Evolutionary conservation across 306 rosid species (phyloP), one percentile per base, ranked within the genome.

Genomic region (Ochetophila trinervis): DNA sequence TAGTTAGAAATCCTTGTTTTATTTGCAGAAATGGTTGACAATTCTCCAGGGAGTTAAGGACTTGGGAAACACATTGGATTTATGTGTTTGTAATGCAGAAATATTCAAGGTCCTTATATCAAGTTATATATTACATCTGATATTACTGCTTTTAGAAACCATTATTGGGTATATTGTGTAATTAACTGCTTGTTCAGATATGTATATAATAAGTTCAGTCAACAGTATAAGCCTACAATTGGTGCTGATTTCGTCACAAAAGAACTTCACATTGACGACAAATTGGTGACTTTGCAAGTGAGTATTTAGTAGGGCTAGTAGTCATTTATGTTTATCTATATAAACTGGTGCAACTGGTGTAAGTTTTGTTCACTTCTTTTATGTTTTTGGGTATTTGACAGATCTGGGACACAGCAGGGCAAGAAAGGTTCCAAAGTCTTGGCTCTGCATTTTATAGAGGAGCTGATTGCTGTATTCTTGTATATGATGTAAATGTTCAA

Each of bases 371-470:
- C 15, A 65, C 10, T 9, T 17, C 57, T 30, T 65, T 54, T 53
- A 32, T 62, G 59, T 57, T 40, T 16, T 54, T 62, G 27, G 14
- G 45, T 4, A 18, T 74, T 0, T 65, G 72, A 80, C 74, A 92
- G 98, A 83, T 92, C 75, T 92, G 98, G 98, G 98, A 92, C 72
- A 92, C 98, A 5, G 98, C 98, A 54, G 98, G 98, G 18, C 96
- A 89, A 47, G 98, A 92, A 63, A 83, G 91, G 84, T 92, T 92
- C 40, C 95, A 89, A 22, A 84, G 96, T 75, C 82, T 89, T 22
- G 95, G 96, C 0, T 81, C 89, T 59, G 95, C 96, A 58, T 92
- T 89, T 79, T 92, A 87, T 40, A 76, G 98, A 56, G 98, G 98
- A 2, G 87, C 98, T 47, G 98, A 91, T 80, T 91, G 98, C 35